Evolutionary conservation across 1,284 basidiomycete genomes (phyloP).

Genomic region (Trichosporon ovoides): DNA sequence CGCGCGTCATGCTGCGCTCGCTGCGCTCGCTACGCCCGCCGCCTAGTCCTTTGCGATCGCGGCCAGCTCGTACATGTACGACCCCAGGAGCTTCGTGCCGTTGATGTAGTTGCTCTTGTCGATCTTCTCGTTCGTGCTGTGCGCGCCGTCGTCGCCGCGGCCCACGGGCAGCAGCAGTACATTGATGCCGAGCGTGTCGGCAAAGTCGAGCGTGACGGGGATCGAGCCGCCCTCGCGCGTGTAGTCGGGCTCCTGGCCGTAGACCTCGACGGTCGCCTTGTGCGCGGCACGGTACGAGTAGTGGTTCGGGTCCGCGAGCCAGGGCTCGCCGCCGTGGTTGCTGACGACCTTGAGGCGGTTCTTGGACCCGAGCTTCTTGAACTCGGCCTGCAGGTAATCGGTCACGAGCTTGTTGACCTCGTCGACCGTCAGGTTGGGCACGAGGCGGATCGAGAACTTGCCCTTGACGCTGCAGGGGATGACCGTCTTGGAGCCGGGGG

Average conservation of each 20-base stretch:
- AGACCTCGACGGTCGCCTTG: constrained; percentile 66
- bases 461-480: constrained; percentile 83
- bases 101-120: constrained; percentile 89
- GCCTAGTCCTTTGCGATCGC: constrained; percentile 26
- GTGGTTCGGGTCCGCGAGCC: constrained; percentile 63
- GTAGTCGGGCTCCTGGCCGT: constrained; percentile 75
- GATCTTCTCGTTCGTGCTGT: constrained; percentile 85
- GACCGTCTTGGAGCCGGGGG: constrained; percentile 85
- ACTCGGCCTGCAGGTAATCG: constrained; percentile 69
- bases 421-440: constrained; percentile 76
- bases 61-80: constrained; percentile 76
- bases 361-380: constrained; percentile 76
- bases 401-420: constrained; percentile 66
- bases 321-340: constrained; percentile 81
- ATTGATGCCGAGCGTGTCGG: constrained; percentile 67
- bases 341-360: constrained; percentile 66
- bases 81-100: constrained; percentile 67
- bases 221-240: constrained; percentile 92
- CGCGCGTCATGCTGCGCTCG: not conserved
- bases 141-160: constrained; percentile 84
- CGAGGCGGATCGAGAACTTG: constrained; percentile 86
- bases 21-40: not conserved
- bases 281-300: constrained; percentile 94
- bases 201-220: constrained; percentile 92
- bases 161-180: constrained; percentile 89